Percentiles rank a stretch among this genome's conserved stretches.
These are phyloP conservation scores for Leccinum uliginosum DNA, from an alignment of 768 basidiomycete genomes.

Conservation along the genomic window DNA sequence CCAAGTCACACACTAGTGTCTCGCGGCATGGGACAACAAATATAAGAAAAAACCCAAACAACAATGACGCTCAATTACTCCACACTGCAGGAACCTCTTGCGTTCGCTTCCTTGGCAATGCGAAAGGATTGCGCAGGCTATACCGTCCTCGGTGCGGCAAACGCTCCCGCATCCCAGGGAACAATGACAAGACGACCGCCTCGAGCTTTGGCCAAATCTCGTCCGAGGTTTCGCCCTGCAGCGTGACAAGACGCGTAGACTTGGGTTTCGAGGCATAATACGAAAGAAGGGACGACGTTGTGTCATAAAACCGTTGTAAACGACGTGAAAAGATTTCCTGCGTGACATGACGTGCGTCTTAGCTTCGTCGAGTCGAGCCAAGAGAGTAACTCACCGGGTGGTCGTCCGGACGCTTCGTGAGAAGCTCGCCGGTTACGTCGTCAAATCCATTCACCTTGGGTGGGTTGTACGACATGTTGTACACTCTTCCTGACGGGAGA, in stretches of 20 bases:
- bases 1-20: constrained; percentile 1
- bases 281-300: constrained; percentile 75
- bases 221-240: constrained; percentile 74
- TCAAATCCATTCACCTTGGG: constrained; percentile 78
- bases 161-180: constrained; percentile 57
- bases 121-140: constrained; percentile 52
- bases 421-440: constrained; percentile 81
- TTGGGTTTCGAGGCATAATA: constrained; percentile 52
- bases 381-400: constrained; percentile 62
- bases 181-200: constrained; percentile 47
- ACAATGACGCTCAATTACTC: constrained; percentile 6
- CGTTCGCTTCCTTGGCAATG: constrained; percentile 25
- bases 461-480: constrained; percentile 85
- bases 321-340: constrained; percentile 80
- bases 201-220: constrained; percentile 90
- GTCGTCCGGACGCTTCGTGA: constrained; percentile 88
- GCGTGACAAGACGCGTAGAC: constrained; percentile 46
- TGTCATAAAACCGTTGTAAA: constrained; percentile 68
- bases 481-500: constrained; percentile 81
- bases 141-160: constrained; percentile 42
- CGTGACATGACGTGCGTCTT: neutral
- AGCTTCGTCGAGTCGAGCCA: neutral
- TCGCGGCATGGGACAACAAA: constrained; percentile 4
- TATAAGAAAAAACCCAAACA: neutral
- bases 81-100: constrained; percentile 14